Evolutionary conservation across 148 eudicot genomes (phyloP).

Genomic region (Chenopodium formosanum): DNA sequence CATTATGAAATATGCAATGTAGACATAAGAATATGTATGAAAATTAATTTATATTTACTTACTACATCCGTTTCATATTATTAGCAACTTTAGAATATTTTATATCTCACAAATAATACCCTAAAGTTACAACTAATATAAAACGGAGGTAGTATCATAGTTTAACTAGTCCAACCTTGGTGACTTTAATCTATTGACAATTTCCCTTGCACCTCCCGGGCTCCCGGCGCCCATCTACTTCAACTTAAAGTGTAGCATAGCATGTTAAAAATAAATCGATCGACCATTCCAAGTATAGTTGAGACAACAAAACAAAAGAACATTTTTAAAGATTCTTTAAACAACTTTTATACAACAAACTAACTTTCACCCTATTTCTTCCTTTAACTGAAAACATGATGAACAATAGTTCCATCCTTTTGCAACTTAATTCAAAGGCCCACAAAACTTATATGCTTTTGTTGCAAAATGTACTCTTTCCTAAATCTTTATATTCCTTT

Average conservation of each 20-base stretch:
- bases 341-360: not conserved
- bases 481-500: no score
- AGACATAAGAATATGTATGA: no score
- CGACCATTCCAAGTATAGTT: not conserved
- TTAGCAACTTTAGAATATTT: no score
- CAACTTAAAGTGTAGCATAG: not conserved
- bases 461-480: constrained; percentile 2
- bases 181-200: no score
- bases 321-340: not conserved
- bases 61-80: no score
- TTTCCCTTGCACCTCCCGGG: not conserved
- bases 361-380: not conserved
- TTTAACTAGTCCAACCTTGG: no score
- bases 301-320: constrained; percentile 11
- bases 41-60: no score
- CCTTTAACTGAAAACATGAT: constrained; percentile 3
- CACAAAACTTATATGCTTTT: not conserved
- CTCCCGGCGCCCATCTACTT: not conserved
- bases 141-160: no score
- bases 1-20: no score
- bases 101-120: no score
- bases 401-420: not conserved
- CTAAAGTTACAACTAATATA: no score
- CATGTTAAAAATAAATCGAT: no score
- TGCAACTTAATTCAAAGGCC: not conserved